Percentiles rank a stretch among this genome's conserved stretches.
These are phyloP conservation scores for Phytopythium cucurbitacearum DNA, from an alignment of 352 stramenopile species.

Conservation along the genomic window DNA sequence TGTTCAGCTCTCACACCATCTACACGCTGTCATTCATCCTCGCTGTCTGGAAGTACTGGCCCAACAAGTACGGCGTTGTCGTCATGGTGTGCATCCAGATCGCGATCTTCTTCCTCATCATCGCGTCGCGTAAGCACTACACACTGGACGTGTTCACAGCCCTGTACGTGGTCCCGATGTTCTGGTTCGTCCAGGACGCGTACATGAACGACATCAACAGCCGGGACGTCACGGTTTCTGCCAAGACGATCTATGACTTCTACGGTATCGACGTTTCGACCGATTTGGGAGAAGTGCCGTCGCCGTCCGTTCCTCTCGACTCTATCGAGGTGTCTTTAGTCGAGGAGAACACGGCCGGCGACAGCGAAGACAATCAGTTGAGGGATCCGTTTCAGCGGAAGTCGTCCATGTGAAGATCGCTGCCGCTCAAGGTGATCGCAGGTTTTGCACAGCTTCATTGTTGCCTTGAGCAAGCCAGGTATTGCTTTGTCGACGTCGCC, in stretches of 20 bases:
- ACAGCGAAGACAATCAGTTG: neutral
- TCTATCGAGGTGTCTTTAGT: slow-evolving; percentile 8
- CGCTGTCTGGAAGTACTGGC: slow-evolving; percentile 85
- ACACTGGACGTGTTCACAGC: slow-evolving; percentile 87
- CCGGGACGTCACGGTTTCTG: slow-evolving; percentile 38
- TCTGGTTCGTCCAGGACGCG: slow-evolving; percentile 79
- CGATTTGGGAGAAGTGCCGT: slow-evolving; percentile 14
- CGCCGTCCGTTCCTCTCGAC: slow-evolving; percentile 7
- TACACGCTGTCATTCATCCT: slow-evolving; percentile 89
- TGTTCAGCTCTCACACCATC: slow-evolving; percentile 92
- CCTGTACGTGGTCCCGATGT: slow-evolving; percentile 84
- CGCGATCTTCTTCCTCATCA: slow-evolving; percentile 84
- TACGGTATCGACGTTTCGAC: slow-evolving; percentile 46
- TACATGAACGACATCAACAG: slow-evolving; percentile 82
- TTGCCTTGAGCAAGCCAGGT: neutral
- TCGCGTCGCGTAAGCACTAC: slow-evolving; percentile 89
- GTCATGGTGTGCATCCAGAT: slow-evolving; percentile 78
- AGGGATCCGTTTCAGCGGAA: slow-evolving; percentile 2
- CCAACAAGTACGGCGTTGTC: slow-evolving; percentile 63
- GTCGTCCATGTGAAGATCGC: slow-evolving; percentile 3
- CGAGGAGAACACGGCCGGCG: neutral
- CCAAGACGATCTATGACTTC: slow-evolving; percentile 37
- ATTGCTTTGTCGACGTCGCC: neutral
- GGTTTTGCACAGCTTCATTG: too few relatives aligned
- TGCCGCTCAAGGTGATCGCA: neutral